phyloP scores from a whole-genome alignment of 805 yeast species.

The Ogataea nitratoaversa region DNA sequence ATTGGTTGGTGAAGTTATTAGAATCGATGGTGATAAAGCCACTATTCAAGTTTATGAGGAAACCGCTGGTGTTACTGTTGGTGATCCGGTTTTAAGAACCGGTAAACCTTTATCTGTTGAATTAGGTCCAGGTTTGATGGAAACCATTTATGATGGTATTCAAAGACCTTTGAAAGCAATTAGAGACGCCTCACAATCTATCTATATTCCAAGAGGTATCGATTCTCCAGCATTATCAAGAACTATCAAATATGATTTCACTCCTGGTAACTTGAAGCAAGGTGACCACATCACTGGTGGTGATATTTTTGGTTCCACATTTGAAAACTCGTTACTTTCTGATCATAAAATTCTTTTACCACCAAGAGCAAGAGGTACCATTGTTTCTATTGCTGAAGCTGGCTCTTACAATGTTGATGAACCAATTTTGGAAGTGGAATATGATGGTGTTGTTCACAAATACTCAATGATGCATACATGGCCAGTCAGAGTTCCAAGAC shows the following conservation, averaged over 20 bases:
- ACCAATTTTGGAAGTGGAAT: slow-evolving; percentile 87
- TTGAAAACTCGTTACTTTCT: slow-evolving; percentile 86
- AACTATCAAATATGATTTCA: slow-evolving; percentile 76
- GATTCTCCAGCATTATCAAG: slow-evolving; percentile 95
- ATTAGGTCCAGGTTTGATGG: slow-evolving; percentile 99
- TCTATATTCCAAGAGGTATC: slow-evolving; percentile 98
- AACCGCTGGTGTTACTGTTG: slow-evolving; percentile 98
- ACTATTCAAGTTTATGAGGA: slow-evolving; percentile 99
- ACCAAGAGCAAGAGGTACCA: slow-evolving; percentile 98
- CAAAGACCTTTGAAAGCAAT: slow-evolving; percentile 97
- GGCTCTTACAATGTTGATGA: slow-evolving; percentile 93
- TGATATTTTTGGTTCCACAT: slow-evolving; percentile 90
- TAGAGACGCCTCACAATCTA: slow-evolving; percentile 80
- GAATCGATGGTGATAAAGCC: slow-evolving; percentile 95
- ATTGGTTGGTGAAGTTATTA: slow-evolving; percentile 96
- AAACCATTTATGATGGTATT: slow-evolving; percentile 98
- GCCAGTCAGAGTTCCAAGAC: slow-evolving; percentile 99
- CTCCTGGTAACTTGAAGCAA: slow-evolving; percentile 70
- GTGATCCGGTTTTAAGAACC: slow-evolving; percentile 97
- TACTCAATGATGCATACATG: slow-evolving; percentile 97
- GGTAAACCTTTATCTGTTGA: slow-evolving; percentile 99
- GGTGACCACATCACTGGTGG: slow-evolving; percentile 99
- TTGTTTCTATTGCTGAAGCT: slow-evolving; percentile 80
- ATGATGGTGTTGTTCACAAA: slow-evolving; percentile 74
- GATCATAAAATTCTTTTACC: slow-evolving; percentile 95